Evolutionary conservation across 1,139 yeast species (phyloP).

Genomic region (Debaryomyces sp.): DNA sequence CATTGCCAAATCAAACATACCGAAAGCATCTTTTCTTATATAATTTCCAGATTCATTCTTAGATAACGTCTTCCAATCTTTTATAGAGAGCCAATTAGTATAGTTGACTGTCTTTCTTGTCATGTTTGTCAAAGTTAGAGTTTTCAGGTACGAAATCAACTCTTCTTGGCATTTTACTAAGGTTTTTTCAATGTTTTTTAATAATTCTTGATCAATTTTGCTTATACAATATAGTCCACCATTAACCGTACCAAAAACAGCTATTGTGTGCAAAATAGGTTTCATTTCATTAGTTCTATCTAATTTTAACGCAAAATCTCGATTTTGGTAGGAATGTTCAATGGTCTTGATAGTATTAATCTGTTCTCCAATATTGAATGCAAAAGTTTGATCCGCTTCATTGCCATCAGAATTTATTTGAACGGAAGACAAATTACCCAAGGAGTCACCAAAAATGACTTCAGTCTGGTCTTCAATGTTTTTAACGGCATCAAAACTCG

Average conservation of each 20-base stretch:
- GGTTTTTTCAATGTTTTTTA: conserved; percentile 16
- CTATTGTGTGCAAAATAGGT: conserved; percentile 13
- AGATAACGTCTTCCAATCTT: conserved; percentile 5
- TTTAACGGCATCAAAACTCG: conserved; percentile 16
- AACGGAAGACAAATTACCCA: conserved; percentile 30
- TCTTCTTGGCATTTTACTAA: conserved; percentile 20
- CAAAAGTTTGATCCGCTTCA: conserved; percentile 14
- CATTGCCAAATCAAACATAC: conserved; percentile 20
- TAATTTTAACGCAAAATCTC: conserved; percentile 1
- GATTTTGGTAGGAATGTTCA: not conserved
- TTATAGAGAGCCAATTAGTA: conserved; percentile 1
- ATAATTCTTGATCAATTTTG: conserved; percentile 22
- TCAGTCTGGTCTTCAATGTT: conserved; percentile 2
- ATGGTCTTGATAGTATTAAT: conserved; percentile 27
- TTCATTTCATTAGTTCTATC: not conserved
- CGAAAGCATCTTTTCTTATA: conserved; percentile 10
- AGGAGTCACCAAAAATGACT: conserved; percentile 30
- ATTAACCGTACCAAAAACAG: conserved; percentile 36
- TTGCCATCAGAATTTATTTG: not conserved
- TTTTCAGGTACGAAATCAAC: conserved; percentile 12
- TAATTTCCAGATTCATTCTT: conserved; percentile 5
- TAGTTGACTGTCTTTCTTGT: not conserved
- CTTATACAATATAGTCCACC: conserved; percentile 36
- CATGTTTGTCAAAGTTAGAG: not conserved
- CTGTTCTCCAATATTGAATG: conserved; percentile 35